phyloP scores from a whole-genome alignment of 257 asterid genomes.

The Leonotis leonurus region DNA sequence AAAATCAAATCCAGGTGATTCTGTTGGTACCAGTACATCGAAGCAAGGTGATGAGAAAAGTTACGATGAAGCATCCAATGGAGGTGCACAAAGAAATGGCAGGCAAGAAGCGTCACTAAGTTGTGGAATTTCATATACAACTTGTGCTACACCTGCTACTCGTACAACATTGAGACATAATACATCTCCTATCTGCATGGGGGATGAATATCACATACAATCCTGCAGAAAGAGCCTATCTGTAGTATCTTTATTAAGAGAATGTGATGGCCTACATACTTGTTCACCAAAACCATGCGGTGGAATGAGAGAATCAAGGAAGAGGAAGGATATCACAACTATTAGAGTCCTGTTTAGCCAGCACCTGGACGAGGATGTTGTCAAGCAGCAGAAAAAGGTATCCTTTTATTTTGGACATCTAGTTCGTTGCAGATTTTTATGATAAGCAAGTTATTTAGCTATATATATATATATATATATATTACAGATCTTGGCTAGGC shows the following conservation, averaged over 20 bases:
- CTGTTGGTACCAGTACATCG: conserved; percentile 14
- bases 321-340: conserved; percentile 64
- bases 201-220: conserved; percentile 78
- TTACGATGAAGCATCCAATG: conserved; percentile 21
- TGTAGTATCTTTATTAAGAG: conserved; percentile 47
- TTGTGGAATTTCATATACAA: conserved; percentile 22
- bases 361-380: conserved; percentile 69
- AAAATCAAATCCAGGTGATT: conserved; percentile 9
- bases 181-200: conserved; percentile 86
- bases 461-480: background rate
- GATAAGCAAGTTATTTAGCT: conserved; percentile 1
- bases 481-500: conserved; percentile 56
- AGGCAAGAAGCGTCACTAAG: conserved; percentile 38
- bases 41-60: conserved; percentile 21
- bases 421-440: conserved; percentile 10
- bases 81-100: conserved; percentile 24
- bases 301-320: conserved; percentile 47
- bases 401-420: conserved; percentile 1
- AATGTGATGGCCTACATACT: conserved; percentile 29
- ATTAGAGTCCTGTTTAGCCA: conserved; percentile 83
- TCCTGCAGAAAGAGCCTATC: conserved; percentile 55
- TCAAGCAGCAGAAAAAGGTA: conserved; percentile 83
- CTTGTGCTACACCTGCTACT: conserved; percentile 49
- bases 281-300: conserved; percentile 22
- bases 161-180: conserved; percentile 30